Percentiles rank a stretch among this genome's conserved stretches.
phyloP scores from a whole-genome alignment of 148 eudicot species.

The Hydrangea macrophylla region DNA sequence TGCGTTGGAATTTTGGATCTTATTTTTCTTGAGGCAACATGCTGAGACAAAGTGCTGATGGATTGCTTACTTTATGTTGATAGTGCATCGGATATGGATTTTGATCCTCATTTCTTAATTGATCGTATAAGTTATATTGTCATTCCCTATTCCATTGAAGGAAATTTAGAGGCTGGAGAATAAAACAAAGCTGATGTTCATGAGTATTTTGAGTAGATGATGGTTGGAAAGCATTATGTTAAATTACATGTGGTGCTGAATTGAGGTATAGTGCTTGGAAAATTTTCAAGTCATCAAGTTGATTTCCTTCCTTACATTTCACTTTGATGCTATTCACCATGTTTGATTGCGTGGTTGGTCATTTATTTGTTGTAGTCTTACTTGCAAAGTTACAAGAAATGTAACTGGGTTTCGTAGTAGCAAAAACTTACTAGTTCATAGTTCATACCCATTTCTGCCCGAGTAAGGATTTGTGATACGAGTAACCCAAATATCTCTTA shows the following conservation, averaged over 20 bases:
- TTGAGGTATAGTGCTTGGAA: not conserved
- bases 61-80: not conserved
- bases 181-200: not conserved
- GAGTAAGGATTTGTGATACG: no score
- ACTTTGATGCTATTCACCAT: not conserved
- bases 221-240: not conserved
- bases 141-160: not conserved
- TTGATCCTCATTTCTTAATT: not conserved
- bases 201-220: not conserved
- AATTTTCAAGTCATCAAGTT: no score
- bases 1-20: not conserved
- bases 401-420: no score
- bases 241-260: no score
- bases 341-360: not conserved
- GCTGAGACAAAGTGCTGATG: not conserved
- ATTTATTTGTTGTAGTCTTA: not conserved
- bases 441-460: no score
- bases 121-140: not conserved
- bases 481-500: no score
- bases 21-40: not conserved
- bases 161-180: not conserved
- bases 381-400: no score
- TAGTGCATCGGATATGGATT: not conserved
- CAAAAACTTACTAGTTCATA: no score
- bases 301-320: not conserved